phyloP scores from a whole-genome alignment of 2,329 filamentous ascomycete genomes.

The Penicillium sp. region DNA sequence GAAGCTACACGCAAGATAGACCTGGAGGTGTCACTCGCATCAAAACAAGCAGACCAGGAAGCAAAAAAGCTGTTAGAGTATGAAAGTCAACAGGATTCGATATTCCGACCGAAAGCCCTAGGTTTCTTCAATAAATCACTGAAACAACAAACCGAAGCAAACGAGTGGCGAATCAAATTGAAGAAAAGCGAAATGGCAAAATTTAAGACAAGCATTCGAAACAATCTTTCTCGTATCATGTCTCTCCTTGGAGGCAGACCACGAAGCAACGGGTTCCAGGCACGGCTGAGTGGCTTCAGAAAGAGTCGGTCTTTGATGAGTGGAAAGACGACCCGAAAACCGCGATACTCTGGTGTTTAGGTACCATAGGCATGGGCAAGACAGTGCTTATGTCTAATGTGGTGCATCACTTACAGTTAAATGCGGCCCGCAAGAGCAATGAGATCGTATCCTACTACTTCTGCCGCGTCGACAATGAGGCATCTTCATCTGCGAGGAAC shows the following conservation, averaged over 20 bases:
- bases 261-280: neutral
- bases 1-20: neutral
- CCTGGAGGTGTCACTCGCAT: neutral
- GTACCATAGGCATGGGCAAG: constrained; percentile 12
- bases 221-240: neutral
- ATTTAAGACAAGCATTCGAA: neutral
- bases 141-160: neutral
- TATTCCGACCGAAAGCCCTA: neutral
- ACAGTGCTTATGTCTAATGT: constrained; percentile 21
- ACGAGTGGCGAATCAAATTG: neutral
- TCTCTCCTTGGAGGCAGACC: neutral
- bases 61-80: constrained; percentile 2
- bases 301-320: neutral
- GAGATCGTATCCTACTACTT: constrained; percentile 18
- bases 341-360: neutral
- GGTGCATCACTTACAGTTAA: constrained; percentile 9
- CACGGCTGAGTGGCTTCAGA: neutral
- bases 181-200: neutral
- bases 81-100: neutral
- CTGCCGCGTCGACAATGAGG: constrained; percentile 1
- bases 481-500: constrained; percentile 15
- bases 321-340: neutral
- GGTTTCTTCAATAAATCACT: neutral
- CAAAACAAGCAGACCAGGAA: constrained; percentile 1
- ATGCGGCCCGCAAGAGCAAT: constrained; percentile 1